Percentiles rank a stretch among this genome's conserved stretches.
Conservation (phyloP, 129 eudicot genomes). For the sunflower (Helianthus annuus) region DNA sequence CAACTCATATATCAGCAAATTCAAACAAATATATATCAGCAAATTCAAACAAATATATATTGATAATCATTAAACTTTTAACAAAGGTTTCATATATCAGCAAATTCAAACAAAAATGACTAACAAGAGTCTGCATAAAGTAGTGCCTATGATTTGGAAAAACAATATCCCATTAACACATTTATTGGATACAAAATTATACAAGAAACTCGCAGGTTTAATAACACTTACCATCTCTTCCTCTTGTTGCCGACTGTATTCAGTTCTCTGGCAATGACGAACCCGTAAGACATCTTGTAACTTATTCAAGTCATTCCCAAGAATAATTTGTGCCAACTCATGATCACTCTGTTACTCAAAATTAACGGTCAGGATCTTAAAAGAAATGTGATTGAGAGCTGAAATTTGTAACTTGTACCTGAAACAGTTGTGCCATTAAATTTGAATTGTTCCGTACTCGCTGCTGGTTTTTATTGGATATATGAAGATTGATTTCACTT, state of each 20-base stretch:
- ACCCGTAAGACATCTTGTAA: slow-evolving; percentile 71
- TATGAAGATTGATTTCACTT: too few relatives aligned
- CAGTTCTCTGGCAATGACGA: slow-evolving; percentile 76
- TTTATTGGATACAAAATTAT: slow-evolving; percentile 12
- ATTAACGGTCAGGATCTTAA: slow-evolving; percentile 30
- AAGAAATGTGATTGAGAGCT: neutral
- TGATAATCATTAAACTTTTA: too few relatives aligned
- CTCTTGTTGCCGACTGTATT: slow-evolving; percentile 56
- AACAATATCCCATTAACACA: slow-evolving; percentile 20
- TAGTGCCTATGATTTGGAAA: slow-evolving; percentile 49
- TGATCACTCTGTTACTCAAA: slow-evolving; percentile 70
- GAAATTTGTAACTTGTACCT: slow-evolving; percentile 43
- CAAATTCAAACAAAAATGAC: too few relatives aligned
- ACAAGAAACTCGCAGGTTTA: neutral
- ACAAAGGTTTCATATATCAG: too few relatives aligned
- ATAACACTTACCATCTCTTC: slow-evolving; percentile 71
- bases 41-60: too few relatives aligned
- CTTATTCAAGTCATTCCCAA: slow-evolving; percentile 79
- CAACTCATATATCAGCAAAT: too few relatives aligned
- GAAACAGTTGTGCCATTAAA: slow-evolving; percentile 86
- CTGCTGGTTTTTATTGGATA: too few relatives aligned
- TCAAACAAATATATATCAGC: too few relatives aligned
- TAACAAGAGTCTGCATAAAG: slow-evolving; percentile 94
- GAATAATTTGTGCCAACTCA: slow-evolving; percentile 85
- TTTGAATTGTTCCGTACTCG: slow-evolving; percentile 76